Evolutionary conservation across 768 basidiomycete genomes (phyloP), one percentile per base, ranked within the genome.

Genomic region (Rhizopogon sp.): DNA sequence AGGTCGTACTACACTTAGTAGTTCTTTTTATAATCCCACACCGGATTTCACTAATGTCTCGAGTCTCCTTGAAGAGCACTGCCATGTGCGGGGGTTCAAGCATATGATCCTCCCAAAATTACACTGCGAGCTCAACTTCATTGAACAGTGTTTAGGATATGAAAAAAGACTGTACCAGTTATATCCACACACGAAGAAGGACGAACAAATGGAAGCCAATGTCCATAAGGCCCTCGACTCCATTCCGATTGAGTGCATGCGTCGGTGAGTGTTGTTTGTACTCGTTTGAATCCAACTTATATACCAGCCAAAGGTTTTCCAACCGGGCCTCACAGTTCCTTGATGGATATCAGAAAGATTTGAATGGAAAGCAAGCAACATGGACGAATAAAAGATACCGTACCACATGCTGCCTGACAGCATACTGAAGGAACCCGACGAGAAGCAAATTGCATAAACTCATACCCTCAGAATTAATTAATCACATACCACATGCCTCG

Each of bases 41-140:
- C 33, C 10, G 33, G 33, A 35, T 35, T 35, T 35, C 33, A 11
- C 11, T 35, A 9, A 16, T 22, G 39, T 43, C 7, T 3, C 37
- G 11, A 25, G 25, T 17, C 25, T 43, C 4, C 28, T 52, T 43
- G 20, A 52, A 44, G 16, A 16, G 43, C 41, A 39, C 39, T 43
- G 52, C 16, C 39, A n/a, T 39, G 39, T 45, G 2, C 53, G 58
- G 17, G 66, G 69, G 13, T 57, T 66, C 14, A 25, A 54, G 13
- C 54, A 65, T 53, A 42, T 71, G 49, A 62, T 71, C 63, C 57
- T 70, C 1, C 70, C 69, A 3, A 64, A 73, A 42, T 72, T 69
- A 49, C 71, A 74, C 53, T 72, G 66, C 47, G 66, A 73, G 59
- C 61, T 73, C 22, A 72, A 74, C 46, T 71, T 69, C 41, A 74